Percentiles rank a stretch among this genome's conserved stretches.
These are phyloP conservation scores for Sabuloglossum arenarium DNA, from an alignment of 495 filamentous ascomycete species.

Conservation along the genomic window DNA sequence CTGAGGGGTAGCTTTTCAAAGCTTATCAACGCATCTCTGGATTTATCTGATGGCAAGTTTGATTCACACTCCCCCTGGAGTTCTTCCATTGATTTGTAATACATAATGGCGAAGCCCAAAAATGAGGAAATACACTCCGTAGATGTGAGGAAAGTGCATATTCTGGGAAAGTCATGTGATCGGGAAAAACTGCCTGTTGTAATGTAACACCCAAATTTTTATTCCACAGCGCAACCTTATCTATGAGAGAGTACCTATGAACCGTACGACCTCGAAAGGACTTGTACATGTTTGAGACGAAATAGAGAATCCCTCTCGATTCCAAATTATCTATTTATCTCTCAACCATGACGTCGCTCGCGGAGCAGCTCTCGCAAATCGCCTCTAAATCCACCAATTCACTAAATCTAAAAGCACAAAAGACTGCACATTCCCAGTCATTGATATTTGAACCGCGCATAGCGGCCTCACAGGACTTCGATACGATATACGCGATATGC, in stretches of 20 bases:
- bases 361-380: conserved; percentile 62
- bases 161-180: neutral
- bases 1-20: too few relatives aligned
- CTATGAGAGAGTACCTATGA: neutral
- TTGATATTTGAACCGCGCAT: conserved; percentile 68
- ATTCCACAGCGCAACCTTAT: neutral
- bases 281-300: neutral
- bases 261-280: neutral
- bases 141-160: too few relatives aligned
- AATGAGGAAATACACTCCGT: too few relatives aligned
- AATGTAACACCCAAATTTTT: neutral
- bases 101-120: too few relatives aligned
- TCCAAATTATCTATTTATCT: neutral
- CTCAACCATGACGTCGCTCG: conserved; percentile 33
- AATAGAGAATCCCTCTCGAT: neutral
- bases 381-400: conserved; percentile 54
- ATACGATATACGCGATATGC: conserved; percentile 71
- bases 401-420: conserved; percentile 77
- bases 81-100: too few relatives aligned
- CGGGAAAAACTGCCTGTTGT: neutral
- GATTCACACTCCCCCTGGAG: too few relatives aligned
- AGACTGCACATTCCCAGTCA: conserved; percentile 72
- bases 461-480: conserved; percentile 69
- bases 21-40: too few relatives aligned
- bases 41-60: too few relatives aligned